These are phyloP conservation scores for Angomonas ambiguus DNA, from an alignment of 208 protist genomes.

Conservation along the genomic window DNA sequence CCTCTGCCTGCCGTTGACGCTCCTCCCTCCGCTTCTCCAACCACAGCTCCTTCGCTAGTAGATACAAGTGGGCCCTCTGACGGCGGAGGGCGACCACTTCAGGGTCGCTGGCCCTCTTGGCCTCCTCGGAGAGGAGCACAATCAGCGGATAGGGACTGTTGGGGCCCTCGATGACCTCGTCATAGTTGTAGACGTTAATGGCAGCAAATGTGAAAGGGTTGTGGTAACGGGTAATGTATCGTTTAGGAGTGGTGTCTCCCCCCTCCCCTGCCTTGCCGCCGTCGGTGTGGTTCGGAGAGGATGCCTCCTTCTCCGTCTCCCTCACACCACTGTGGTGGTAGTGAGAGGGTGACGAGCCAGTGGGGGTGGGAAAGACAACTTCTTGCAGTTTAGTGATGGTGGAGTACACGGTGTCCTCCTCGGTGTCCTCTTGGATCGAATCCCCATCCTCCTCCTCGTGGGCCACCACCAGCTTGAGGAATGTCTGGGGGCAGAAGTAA, in stretches of 20 bases:
- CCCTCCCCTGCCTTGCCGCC: neutral
- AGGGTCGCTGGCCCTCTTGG: conserved; percentile 15
- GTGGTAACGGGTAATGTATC: conserved; percentile 20
- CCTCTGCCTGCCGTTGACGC: neutral
- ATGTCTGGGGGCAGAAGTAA: conserved; percentile 33
- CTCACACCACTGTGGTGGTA: too few relatives aligned
- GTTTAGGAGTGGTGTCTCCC: too few relatives aligned
- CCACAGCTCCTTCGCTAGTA: conserved; percentile 18
- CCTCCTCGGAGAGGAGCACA: conserved; percentile 31
- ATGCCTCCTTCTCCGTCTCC: neutral
- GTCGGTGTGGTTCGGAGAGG: neutral
- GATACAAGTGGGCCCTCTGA: conserved; percentile 20
- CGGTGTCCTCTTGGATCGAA: neutral
- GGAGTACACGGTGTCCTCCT: neutral
- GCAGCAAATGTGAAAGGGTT: conserved; percentile 36
- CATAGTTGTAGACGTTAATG: conserved; percentile 16
- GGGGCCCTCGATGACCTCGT: conserved; percentile 29
- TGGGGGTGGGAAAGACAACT: too few relatives aligned
- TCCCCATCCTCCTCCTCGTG: neutral
- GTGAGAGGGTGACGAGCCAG: too few relatives aligned
- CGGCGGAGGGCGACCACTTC: conserved; percentile 20
- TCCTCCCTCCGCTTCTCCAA: conserved; percentile 4
- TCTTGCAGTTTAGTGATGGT: too few relatives aligned
- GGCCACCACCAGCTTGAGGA: conserved; percentile 18
- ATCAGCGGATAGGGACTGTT: conserved; percentile 12